A percentile compares a stretch with the other conserved stretches of the same genome.
Conservation (phyloP, 148 eudicot species). For the Rhododendron ovatum region DNA sequence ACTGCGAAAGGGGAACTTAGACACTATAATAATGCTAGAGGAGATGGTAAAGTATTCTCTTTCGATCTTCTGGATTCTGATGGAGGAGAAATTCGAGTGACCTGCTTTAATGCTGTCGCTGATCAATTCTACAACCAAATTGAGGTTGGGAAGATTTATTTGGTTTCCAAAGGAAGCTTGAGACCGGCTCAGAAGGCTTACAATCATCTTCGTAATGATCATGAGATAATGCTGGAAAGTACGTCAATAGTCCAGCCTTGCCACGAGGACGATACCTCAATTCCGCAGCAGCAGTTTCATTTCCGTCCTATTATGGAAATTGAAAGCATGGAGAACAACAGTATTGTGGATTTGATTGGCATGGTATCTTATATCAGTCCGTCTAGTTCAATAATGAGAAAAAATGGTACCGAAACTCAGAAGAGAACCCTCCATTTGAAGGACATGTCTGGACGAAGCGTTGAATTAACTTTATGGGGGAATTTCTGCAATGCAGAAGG, state of each 20-base stretch:
- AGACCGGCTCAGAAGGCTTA: conserved; percentile 76
- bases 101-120: conserved; percentile 88
- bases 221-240: conserved; percentile 65
- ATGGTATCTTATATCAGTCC: conserved; percentile 75
- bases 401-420: conserved; percentile 79
- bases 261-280: conserved; percentile 58
- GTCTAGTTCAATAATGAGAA: conserved; percentile 59
- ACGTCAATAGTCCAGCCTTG: conserved; percentile 73
- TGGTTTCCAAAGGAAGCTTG: conserved; percentile 73
- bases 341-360: conserved; percentile 74
- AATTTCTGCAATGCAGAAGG: conserved; percentile 84
- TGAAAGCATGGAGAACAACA: conserved; percentile 54
- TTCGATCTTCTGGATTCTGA: conserved; percentile 94
- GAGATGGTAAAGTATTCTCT: conserved; percentile 89
- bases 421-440: conserved; percentile 72
- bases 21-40: conserved; percentile 63
- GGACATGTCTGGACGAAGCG: conserved; percentile 86
- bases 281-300: conserved; percentile 74
- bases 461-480: conserved; percentile 92
- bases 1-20: conserved; percentile 74
- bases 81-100: conserved; percentile 87
- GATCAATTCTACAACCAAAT: conserved; percentile 72
- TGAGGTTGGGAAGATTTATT: conserved; percentile 70
- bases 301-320: conserved; percentile 72
- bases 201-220: conserved; percentile 78